Evolutionary conservation across 225 moss, liverwort and hornwort genomes (phyloP), one percentile per base, ranked within the genome.

Genomic region (Sphagnum tenellum): DNA sequence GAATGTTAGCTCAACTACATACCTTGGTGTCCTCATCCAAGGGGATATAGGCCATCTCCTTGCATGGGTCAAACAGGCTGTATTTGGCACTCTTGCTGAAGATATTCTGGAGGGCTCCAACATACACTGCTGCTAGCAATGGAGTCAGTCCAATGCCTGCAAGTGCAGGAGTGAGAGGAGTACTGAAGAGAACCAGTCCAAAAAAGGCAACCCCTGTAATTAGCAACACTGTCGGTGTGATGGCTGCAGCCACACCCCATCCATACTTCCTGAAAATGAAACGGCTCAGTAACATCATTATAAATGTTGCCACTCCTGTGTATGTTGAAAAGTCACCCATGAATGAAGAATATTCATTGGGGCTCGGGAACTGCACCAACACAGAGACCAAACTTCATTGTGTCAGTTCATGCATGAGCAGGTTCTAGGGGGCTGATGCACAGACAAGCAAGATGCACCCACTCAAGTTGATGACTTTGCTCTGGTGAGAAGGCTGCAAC

Each of bases 21-120:
- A 96, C 96, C 92, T 98, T 93, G 5, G 98, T 98, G 54, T 98
- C 98, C 73, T 98, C 90, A 59, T 98, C 98, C 77, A 98, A 67
- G 3, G 98, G 98, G 78, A 98, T 98, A 65, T 98, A 98, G n/a
- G 98, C 93, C 98, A 98, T 98, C 72, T 98, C 98, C 79, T 98
- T 98, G 90, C 98, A 98, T 56, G 98, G 98, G 63, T 98, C 98
- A 56, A 98, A 98, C 62, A 98, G 78, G 82, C 93, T 98, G 72
- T 98, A 98, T 64, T 98, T 98, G 7, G 98, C 98, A 75, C 93
- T 93, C 74, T 98, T 98, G 76, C 93, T 98, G 78, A 98, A 98
- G 64, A 98, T 98, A 52, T 98, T 98, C 74, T 98, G 98, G 64
- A 90, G 79, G 49, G 93, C 98, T 69, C 98, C 98, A 29, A 98